phyloP scores from a whole-genome alignment of 164 flowering plant species.

The Magnolia changhungtana region DNA sequence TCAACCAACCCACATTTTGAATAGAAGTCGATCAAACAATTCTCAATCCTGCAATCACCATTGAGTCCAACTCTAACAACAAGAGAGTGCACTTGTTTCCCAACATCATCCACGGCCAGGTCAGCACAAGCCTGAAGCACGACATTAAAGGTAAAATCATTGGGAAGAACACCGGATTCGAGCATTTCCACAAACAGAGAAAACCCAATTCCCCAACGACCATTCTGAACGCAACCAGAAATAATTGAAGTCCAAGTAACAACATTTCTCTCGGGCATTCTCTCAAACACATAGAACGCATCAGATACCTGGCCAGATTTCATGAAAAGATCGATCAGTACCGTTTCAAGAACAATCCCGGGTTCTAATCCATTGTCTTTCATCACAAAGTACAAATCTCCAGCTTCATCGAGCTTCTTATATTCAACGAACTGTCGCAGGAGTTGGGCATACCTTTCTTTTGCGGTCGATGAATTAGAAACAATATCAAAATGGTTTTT shows the following conservation, averaged over 20 bases:
- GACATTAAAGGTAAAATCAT: slow-evolving; percentile 18
- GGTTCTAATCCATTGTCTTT: slow-evolving; percentile 11
- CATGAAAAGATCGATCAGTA: slow-evolving; percentile 8
- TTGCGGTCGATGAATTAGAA: background rate
- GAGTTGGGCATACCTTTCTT: background rate
- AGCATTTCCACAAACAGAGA: slow-evolving; percentile 15
- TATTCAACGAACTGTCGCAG: slow-evolving; percentile 2
- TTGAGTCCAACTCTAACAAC: slow-evolving; percentile 7
- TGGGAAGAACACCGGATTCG: slow-evolving; percentile 11
- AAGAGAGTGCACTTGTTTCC: slow-evolving; percentile 18
- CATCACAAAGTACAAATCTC: slow-evolving; percentile 7
- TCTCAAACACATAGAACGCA: slow-evolving; percentile 17
- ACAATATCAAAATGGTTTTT: background rate
- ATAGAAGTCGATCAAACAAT: slow-evolving; percentile 17
- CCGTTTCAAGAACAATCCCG: slow-evolving; percentile 9
- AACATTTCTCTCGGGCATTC: slow-evolving; percentile 18
- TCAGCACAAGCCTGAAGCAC: slow-evolving; percentile 21
- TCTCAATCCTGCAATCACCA: slow-evolving; percentile 1
- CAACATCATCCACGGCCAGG: slow-evolving; percentile 1
- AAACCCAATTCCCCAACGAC: slow-evolving; percentile 1
- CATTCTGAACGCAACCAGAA: slow-evolving; percentile 11
- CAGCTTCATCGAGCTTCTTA: slow-evolving; percentile 3
- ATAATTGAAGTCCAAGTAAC: slow-evolving; percentile 22
- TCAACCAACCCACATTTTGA: slow-evolving; percentile 13
- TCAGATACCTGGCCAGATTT: slow-evolving; percentile 9